Base-by-base conservation (phyloP, 2,329 filamentous ascomycete species). In the Didymella sp. region DNA sequence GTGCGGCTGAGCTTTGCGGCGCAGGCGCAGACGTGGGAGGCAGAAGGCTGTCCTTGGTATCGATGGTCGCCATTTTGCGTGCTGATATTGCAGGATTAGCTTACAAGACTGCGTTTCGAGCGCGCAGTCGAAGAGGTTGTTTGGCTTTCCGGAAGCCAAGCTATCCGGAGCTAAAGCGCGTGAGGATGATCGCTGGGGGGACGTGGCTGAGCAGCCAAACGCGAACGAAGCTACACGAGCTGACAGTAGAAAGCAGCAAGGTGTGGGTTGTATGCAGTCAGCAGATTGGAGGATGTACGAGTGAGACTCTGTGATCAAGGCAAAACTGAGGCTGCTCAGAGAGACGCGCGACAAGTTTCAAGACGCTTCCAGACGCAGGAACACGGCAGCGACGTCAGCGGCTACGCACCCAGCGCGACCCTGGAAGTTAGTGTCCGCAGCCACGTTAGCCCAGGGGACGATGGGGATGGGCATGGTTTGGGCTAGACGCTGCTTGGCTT, bases 351-450 rank as follows among this genome's bases (percentile, higher is more conserved):
- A 55, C 60, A 54, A 54, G 61, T 64, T 67, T 63, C 62, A 64
- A 51, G 41, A 33, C 41, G 56, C 35, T 47, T 28, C 25, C 19
- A 17, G 58, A 17, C 38, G 64, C 66, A 67, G 60, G 59, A 59
- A 63, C 62, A 61, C 51, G 37, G 19, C 60, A 56, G 41, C 62
- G 58, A 71, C 69, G 68, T 72, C 69, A 71, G 66, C 63, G 68
- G 61, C 61, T 61, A 54, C 27, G 35, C 19, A 27, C 12, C 21
- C 48, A 41, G 49, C 38, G 38, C 25, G 58, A 59, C 56, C 58
- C 52, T 51, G 49, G 38, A 21, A 38, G 48, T 66, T 60, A 58
- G 45, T 51, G 47, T 35, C 56, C 58, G 58, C 55, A 48, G 46
- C 43, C 21, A 40, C 38, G 37, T 57, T 51, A 41, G 57, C 37